phyloP scores from a whole-genome alignment of 2,329 filamentous ascomycete species.

The Paracamarosporium sp. region DNA sequence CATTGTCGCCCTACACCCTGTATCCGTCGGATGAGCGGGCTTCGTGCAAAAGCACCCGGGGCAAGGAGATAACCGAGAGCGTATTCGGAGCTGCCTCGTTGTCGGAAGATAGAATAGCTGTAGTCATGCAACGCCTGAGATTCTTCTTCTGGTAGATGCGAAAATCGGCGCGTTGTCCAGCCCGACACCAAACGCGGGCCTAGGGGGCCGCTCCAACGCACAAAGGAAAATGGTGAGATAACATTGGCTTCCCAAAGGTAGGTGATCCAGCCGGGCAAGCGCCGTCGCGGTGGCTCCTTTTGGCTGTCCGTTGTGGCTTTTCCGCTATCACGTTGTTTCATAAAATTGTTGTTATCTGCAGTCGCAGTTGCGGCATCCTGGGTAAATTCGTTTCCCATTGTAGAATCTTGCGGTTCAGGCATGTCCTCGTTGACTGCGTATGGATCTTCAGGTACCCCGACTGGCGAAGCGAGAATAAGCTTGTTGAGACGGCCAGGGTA shows the following conservation, averaged over 20 bases:
- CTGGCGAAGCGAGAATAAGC: conserved; percentile 91
- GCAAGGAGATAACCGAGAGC: conserved; percentile 91
- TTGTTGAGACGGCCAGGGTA: conserved; percentile 96
- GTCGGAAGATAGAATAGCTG: conserved; percentile 91
- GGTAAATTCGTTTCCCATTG: conserved; percentile 77
- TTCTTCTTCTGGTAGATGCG: conserved; percentile 81
- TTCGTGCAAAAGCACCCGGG: conserved; percentile 89
- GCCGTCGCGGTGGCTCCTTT: conserved; percentile 61
- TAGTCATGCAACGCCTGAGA: conserved; percentile 89
- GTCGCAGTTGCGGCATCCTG: conserved; percentile 73
- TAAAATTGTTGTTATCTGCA: conserved; percentile 61
- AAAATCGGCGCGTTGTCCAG: conserved; percentile 93
- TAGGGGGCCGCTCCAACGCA: conserved; percentile 86
- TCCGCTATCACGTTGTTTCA: conserved; percentile 56
- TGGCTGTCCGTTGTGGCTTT: conserved; percentile 37
- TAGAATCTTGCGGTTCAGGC: conserved; percentile 76
- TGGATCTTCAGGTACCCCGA: conserved; percentile 93
- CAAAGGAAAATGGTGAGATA: conserved; percentile 89
- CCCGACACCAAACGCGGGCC: conserved; percentile 91
- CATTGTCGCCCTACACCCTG: conserved; percentile 82
- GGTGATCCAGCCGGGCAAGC: conserved; percentile 82
- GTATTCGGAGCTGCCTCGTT: conserved; percentile 92
- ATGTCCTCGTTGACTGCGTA: conserved; percentile 83
- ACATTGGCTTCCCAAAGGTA: conserved; percentile 95
- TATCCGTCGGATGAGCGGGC: conserved; percentile 85